Base-by-base conservation (phyloP, 2,329 filamentous ascomycete species). In the Hymenoscyphus fructigenus region DNA sequence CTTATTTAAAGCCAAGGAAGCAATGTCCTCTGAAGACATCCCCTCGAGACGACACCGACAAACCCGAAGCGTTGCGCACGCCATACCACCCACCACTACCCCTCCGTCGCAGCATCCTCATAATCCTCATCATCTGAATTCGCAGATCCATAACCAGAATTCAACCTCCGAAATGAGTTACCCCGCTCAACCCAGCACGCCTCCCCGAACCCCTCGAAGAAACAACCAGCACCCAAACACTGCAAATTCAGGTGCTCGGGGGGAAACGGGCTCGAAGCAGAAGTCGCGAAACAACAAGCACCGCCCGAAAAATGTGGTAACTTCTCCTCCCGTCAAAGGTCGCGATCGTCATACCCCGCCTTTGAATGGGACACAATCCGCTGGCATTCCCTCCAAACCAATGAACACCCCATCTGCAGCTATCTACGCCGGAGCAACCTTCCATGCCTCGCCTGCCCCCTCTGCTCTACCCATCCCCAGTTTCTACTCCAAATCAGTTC, bases 391-490 rank as follows among this genome's bases (percentile, higher is more conserved):
- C 53, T 68, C 64, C 73, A 77, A 76, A 50, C 79, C 80, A 60
- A 72, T 75, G 50, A 76, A 76, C 56, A 77, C 75, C 15, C 83
- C 82, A 26, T 80, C 82, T 23, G 63, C 66, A 41, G 60, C 71
- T 38, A 72, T 71, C 12, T 99, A 97, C 78, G 95, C 95, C 47
- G 95, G 94, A 15, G 91, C 94, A 38, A 96, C 93, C 5, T 99
- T 98, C 77, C 93, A 97, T 77, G 91, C 93, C 50, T 98, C 95
- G 9, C 95, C 95, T 23, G 94, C 93, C 1, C 91, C 95, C 0
- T 96, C 93, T 9, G 88, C 92, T 28, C 82, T 99, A 36, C 95
- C 95, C 0, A 90, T 97, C 65, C 95, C 95, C 12, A 96, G 90
- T 74, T 97, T 97, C 76, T 86, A 91, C 67, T 89, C 90, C 32